These are phyloP conservation scores for Lolium rigidum DNA, from an alignment of 176 grass and related monocot species.

Conservation along the genomic window DNA sequence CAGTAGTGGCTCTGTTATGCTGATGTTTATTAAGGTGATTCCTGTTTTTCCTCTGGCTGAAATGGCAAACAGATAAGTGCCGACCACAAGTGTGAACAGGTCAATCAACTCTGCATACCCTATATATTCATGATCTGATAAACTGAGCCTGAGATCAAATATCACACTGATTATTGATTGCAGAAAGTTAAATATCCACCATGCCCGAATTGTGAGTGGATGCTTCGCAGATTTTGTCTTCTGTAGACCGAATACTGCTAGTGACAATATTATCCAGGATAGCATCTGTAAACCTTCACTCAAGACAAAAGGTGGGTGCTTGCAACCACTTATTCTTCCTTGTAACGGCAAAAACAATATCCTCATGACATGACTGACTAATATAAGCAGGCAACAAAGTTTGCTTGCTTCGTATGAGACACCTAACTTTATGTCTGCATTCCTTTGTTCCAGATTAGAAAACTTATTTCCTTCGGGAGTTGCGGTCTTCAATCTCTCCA, in stretches of 20 bases:
- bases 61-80: constrained; percentile 65
- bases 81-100: constrained; percentile 51
- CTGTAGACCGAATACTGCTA: constrained; percentile 60
- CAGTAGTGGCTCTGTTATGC: constrained; percentile 72
- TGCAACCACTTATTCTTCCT: constrained; percentile 52
- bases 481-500: constrained; percentile 46
- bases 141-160: constrained; percentile 66
- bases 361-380: constrained; percentile 55
- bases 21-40: constrained; percentile 54
- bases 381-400: constrained; percentile 73
- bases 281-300: constrained; percentile 65
- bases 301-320: constrained; percentile 48
- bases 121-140: constrained; percentile 44
- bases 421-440: constrained; percentile 45
- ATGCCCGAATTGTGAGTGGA: constrained; percentile 70
- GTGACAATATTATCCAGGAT: constrained; percentile 79
- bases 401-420: constrained; percentile 71
- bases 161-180: constrained; percentile 59
- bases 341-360: constrained; percentile 51
- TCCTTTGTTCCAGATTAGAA: constrained; percentile 37
- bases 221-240: constrained; percentile 63
- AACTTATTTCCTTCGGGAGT: constrained; percentile 43
- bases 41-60: constrained; percentile 80
- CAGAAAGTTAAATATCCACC: constrained; percentile 83
- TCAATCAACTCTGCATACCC: constrained; percentile 56